phyloP scores from a whole-genome alignment of 2,329 filamentous ascomycete genomes.

The Xylariaceae sp. region DNA sequence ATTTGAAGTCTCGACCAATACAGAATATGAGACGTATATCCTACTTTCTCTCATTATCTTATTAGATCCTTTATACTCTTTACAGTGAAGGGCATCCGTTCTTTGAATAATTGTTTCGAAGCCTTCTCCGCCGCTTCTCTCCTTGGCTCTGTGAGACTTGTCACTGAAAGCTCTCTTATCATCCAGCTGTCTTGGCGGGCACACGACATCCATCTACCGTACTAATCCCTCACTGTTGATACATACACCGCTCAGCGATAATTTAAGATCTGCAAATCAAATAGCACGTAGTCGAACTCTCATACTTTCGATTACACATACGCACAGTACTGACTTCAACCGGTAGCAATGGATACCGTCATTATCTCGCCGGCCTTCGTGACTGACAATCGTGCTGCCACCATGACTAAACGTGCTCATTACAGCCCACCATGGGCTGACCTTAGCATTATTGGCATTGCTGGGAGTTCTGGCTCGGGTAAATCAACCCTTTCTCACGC shows the following conservation, averaged over 20 bases:
- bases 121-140: constrained; percentile 2
- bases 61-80: background rate
- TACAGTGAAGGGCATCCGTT: background rate
- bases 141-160: constrained; percentile 17
- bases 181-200: constrained; percentile 28
- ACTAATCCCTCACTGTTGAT: background rate
- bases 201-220: constrained; percentile 20
- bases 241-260: background rate
- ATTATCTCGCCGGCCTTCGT: constrained; percentile 38
- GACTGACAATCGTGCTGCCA: constrained; percentile 45
- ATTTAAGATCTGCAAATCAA: constrained; percentile 2
- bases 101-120: constrained; percentile 2
- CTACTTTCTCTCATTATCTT: constrained; percentile 9
- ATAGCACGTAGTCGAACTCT: background rate
- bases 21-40: constrained; percentile 1
- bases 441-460: constrained; percentile 94
- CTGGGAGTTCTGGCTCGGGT: constrained; percentile 91
- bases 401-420: constrained; percentile 67
- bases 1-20: constrained; percentile 5
- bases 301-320: constrained; percentile 22
- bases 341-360: constrained; percentile 39
- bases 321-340: constrained; percentile 16
- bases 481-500: constrained; percentile 94
- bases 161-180: constrained; percentile 16
- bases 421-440: constrained; percentile 97